A percentile compares a stretch with the other conserved stretches of the same genome.
Evolutionary conservation across 2,329 filamentous ascomycete species (phyloP).

Genomic region (Microascus cirrosus): DNA sequence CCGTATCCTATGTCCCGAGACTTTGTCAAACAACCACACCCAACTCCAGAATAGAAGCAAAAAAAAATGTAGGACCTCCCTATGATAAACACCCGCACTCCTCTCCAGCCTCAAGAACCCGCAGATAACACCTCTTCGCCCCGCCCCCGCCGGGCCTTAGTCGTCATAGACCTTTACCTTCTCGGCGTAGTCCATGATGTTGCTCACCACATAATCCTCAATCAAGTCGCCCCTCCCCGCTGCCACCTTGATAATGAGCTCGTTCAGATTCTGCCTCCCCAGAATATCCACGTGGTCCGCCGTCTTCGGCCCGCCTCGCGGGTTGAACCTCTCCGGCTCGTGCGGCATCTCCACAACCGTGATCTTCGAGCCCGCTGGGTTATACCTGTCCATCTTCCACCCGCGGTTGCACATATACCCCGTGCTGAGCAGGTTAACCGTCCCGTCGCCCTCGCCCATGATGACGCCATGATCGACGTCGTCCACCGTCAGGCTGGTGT

Average conservation of each 20-base stretch:
- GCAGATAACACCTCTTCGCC: too few species aligned
- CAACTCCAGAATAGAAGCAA: background rate
- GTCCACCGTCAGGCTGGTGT: conserved; percentile 49
- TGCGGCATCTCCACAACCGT: conserved; percentile 94
- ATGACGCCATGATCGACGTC: conserved; percentile 79
- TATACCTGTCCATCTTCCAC: conserved; percentile 89
- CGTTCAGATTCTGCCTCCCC: conserved; percentile 78
- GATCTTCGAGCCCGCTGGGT: conserved; percentile 71
- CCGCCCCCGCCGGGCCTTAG: conserved; percentile 7
- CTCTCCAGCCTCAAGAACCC: too few species aligned
- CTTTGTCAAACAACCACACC: background rate
- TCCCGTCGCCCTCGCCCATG: conserved; percentile 92
- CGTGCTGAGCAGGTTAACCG: conserved; percentile 80
- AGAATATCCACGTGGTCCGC: conserved; percentile 97
- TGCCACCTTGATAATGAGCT: conserved; percentile 76
- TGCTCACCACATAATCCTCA: conserved; percentile 64
- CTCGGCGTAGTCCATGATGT: conserved; percentile 71
- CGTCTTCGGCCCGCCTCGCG: conserved; percentile 57
- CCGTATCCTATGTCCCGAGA: background rate
- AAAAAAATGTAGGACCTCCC: background rate
- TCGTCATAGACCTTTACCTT: conserved; percentile 76
- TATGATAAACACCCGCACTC: too few species aligned
- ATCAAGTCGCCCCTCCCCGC: conserved; percentile 77
- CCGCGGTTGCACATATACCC: conserved; percentile 97
- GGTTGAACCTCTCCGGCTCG: conserved; percentile 85